phyloP scores from a whole-genome alignment of 495 filamentous ascomycete genomes.

The Tuber aestivum region DNA sequence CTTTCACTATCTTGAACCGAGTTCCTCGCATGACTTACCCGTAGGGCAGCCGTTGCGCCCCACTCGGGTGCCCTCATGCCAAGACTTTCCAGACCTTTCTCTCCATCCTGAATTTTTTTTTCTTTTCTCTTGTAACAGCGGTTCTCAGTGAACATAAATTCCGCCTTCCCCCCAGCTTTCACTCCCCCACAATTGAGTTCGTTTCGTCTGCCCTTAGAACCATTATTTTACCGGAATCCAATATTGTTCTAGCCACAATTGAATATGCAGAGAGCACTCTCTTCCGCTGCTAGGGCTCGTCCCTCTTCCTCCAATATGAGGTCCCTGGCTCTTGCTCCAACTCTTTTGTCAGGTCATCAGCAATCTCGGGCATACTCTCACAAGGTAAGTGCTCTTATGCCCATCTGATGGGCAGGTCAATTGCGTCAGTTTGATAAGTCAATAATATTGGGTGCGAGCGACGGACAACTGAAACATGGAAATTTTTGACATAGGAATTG shows the following conservation, averaged over 20 bases:
- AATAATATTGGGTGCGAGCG: neutral
- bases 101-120: conserved; percentile 31
- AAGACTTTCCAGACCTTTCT: conserved; percentile 40
- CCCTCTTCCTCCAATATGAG: conserved; percentile 24
- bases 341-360: conserved; percentile 26
- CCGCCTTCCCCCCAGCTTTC: conserved; percentile 14
- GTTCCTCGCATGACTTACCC: neutral
- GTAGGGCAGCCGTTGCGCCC: neutral
- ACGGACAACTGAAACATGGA: neutral
- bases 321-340: conserved; percentile 19
- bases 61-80: conserved; percentile 18
- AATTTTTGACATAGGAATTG: conserved; percentile 61
- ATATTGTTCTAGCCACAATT: conserved; percentile 6
- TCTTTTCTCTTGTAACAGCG: conserved; percentile 16
- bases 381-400: conserved; percentile 35
- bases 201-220: neutral
- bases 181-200: conserved; percentile 9
- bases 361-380: conserved; percentile 41
- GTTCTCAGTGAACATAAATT: conserved; percentile 30
- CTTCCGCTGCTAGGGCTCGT: conserved; percentile 35
- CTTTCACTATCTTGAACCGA: neutral
- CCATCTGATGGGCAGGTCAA: conserved; percentile 26
- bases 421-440: neutral
- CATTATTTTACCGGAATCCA: neutral
- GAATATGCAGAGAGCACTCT: conserved; percentile 43